Evolutionary conservation across 179 eudicot genomes (phyloP).

Genomic region (Nepenthes alata): DNA sequence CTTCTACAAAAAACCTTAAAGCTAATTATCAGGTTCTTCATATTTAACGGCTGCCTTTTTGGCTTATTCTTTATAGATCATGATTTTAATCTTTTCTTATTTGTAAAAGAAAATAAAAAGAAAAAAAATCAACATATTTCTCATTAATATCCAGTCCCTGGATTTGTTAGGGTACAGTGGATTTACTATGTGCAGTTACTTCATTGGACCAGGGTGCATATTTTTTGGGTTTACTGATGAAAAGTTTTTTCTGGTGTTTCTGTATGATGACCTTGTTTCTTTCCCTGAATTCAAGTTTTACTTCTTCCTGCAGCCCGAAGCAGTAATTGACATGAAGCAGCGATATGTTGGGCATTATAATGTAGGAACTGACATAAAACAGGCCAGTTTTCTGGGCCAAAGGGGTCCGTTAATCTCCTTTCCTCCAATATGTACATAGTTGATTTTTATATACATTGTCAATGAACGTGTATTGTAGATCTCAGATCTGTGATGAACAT

Average conservation of each 20-base stretch:
- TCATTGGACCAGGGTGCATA: neutral
- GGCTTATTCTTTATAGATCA: neutral
- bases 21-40: conserved; percentile 46
- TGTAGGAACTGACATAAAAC: conserved; percentile 92
- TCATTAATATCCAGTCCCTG: neutral
- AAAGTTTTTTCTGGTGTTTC: too few relatives aligned
- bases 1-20: conserved; percentile 33
- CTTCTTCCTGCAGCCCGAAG: conserved; percentile 50
- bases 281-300: conserved; percentile 7
- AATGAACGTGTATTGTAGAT: too few relatives aligned
- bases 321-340: conserved; percentile 77
- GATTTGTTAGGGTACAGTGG: neutral
- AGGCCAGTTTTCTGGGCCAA: conserved; percentile 94
- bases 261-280: conserved; percentile 1
- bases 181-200: neutral
- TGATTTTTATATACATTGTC: too few relatives aligned
- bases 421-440: too few relatives aligned
- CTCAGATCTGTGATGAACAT: too few relatives aligned
- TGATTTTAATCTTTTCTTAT: too few relatives aligned
- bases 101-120: neutral
- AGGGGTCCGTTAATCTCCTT: conserved; percentile 36
- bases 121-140: too few relatives aligned
- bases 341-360: conserved; percentile 91
- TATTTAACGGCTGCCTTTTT: neutral
- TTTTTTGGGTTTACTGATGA: neutral